Evolutionary conservation across 768 basidiomycete species (phyloP).

Genomic region (Inosperma sp.): DNA sequence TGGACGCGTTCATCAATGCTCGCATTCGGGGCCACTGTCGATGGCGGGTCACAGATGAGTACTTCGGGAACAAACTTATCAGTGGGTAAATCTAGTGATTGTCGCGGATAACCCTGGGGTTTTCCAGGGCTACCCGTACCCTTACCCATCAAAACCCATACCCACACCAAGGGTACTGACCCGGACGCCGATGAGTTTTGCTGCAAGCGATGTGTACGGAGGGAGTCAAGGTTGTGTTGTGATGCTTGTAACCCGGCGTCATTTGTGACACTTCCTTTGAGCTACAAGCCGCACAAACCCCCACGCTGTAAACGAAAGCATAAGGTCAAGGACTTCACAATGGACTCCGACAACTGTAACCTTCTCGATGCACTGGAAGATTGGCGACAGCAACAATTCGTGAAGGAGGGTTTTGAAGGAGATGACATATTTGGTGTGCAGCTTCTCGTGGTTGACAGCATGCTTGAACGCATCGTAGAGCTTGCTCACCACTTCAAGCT

Average conservation of each 20-base stretch:
- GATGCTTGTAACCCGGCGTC: neutral
- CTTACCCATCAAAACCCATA: too few species aligned
- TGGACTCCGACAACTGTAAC: neutral
- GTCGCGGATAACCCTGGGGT: too few species aligned
- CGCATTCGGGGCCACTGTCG: too few species aligned
- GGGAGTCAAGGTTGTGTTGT: neutral
- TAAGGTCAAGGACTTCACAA: neutral
- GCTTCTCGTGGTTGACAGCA: neutral
- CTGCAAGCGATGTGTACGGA: too few species aligned
- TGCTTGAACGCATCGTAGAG: neutral
- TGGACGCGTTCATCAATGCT: too few species aligned
- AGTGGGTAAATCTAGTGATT: too few species aligned
- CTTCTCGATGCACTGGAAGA: neutral
- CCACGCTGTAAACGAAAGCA: neutral
- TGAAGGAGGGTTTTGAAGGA: neutral
- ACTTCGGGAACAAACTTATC: too few species aligned
- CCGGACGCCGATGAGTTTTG: too few species aligned
- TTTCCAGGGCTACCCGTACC: too few species aligned
- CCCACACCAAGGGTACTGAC: too few species aligned
- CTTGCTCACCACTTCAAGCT: neutral
- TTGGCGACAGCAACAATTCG: neutral
- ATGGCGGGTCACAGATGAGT: too few species aligned
- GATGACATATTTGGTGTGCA: neutral
- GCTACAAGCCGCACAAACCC: neutral
- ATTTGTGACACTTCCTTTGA: too few species aligned